A percentile compares a stretch with the other conserved stretches of the same genome.
phyloP scores from a whole-genome alignment of 2,329 filamentous ascomycete species.

The Pseudogymnoascus sp. region DNA sequence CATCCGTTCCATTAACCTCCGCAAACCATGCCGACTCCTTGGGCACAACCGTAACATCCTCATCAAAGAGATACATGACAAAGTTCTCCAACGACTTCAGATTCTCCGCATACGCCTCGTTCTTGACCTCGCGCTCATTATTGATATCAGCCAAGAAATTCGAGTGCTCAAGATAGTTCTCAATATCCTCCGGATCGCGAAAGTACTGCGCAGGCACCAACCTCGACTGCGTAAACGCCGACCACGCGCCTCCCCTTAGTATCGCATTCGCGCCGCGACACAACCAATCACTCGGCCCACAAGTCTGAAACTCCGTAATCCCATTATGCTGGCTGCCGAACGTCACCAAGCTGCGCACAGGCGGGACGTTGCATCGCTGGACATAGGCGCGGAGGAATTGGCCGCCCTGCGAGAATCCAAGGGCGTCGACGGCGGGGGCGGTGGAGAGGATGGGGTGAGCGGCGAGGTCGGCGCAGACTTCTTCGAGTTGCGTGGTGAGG shows the following conservation, averaged over 20 bases:
- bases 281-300: constrained; percentile 63
- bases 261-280: constrained; percentile 75
- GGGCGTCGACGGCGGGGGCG: constrained; percentile 75
- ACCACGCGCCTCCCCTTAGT: constrained; percentile 75
- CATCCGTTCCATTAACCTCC: constrained; percentile 67
- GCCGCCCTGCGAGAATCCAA: constrained; percentile 93
- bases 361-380: constrained; percentile 66
- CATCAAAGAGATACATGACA: constrained; percentile 81
- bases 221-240: constrained; percentile 63
- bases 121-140: constrained; percentile 76
- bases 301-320: constrained; percentile 74
- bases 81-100: constrained; percentile 65
- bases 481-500: constrained; percentile 66
- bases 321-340: constrained; percentile 72
- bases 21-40: constrained; percentile 89
- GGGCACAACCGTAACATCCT: constrained; percentile 79
- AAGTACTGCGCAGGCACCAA: constrained; percentile 95
- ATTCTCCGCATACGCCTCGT: constrained; percentile 63
- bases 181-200: constrained; percentile 61
- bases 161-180: constrained; percentile 67
- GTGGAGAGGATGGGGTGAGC: constrained; percentile 71
- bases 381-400: constrained; percentile 91
- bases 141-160: constrained; percentile 95
- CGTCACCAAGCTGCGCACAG: constrained; percentile 57
- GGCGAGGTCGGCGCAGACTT: constrained; percentile 71